Evolutionary conservation across 2,329 filamentous ascomycete genomes (phyloP).

Genomic region (Phaeosphaeriaceae sp.): DNA sequence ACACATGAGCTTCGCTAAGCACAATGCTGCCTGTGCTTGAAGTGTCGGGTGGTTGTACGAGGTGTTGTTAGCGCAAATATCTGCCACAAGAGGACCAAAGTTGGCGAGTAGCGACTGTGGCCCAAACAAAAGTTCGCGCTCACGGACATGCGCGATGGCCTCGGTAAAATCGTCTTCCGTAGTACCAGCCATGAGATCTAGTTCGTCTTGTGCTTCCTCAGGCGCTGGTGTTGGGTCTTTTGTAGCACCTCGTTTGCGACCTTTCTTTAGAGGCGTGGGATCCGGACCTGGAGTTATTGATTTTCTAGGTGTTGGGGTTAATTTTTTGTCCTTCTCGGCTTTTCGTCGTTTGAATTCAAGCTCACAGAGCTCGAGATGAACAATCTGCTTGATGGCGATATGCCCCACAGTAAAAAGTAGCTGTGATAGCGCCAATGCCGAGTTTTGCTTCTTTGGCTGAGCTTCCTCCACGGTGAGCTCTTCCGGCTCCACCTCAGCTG

Average conservation of each 20-base stretch:
- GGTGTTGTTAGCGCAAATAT: conserved; percentile 91
- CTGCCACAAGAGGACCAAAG: conserved; percentile 89
- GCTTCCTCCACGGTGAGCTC: conserved; percentile 34
- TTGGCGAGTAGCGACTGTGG: conserved; percentile 82
- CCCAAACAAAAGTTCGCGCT: conserved; percentile 83
- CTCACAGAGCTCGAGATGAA: conserved; percentile 96
- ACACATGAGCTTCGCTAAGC: conserved; percentile 98
- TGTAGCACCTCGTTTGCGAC: conserved; percentile 47
- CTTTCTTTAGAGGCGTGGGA: conserved; percentile 48
- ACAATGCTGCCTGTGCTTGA: conserved; percentile 91
- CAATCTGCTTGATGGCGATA: conserved; percentile 98
- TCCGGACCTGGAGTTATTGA: conserved; percentile 33
- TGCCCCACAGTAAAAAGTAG: conserved; percentile 95
- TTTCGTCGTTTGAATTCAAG: conserved; percentile 97
- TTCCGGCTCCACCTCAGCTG: conserved; percentile 27
- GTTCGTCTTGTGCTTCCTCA: conserved; percentile 76
- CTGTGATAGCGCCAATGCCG: conserved; percentile 81
- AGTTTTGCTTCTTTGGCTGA: conserved; percentile 62
- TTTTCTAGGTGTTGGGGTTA: conserved; percentile 42
- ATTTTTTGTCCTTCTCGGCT: conserved; percentile 79
- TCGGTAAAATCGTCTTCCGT: conserved; percentile 94
- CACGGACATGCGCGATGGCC: conserved; percentile 81
- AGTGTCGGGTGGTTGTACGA: conserved; percentile 87
- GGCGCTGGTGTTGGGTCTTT: conserved; percentile 54
- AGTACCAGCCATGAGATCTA: conserved; percentile 95